Conservation (phyloP, 768 basidiomycete genomes). For the Lactarius evosmus region DNA sequence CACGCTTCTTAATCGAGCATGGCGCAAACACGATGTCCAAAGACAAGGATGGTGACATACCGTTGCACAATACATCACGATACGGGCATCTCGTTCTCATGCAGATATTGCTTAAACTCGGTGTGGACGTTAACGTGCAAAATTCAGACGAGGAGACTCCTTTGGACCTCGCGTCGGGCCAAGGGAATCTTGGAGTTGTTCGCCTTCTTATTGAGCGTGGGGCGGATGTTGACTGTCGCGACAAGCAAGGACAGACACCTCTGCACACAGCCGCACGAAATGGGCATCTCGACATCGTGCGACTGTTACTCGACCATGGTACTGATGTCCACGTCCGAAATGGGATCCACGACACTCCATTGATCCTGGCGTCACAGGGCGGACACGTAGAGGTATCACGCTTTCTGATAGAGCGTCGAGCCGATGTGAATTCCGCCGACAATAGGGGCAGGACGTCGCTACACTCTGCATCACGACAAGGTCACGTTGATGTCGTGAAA, state of each 20-base stretch:
- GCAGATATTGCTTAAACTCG: background rate
- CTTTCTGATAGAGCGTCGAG: background rate
- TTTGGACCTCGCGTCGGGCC: accelerated
- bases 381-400: background rate
- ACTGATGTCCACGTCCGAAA: background rate
- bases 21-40: background rate
- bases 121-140: background rate
- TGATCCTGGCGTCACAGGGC: background rate
- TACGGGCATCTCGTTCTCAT: background rate
- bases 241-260: background rate
- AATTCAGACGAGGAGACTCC: background rate
- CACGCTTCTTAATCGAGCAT: background rate
- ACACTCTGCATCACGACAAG: background rate
- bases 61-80: background rate
- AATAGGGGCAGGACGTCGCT: background rate
- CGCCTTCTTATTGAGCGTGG: background rate
- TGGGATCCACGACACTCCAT: background rate
- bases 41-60: background rate
- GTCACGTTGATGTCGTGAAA: background rate
- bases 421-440: background rate
- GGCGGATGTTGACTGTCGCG: background rate
- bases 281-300: background rate
- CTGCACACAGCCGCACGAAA: background rate
- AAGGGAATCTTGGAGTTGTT: background rate
- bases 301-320: background rate